Evolutionary conservation across 2,329 filamentous ascomycete species (phyloP), one percentile per base, ranked within the genome.

Genomic region (Exophiala lecanii-corni): DNA sequence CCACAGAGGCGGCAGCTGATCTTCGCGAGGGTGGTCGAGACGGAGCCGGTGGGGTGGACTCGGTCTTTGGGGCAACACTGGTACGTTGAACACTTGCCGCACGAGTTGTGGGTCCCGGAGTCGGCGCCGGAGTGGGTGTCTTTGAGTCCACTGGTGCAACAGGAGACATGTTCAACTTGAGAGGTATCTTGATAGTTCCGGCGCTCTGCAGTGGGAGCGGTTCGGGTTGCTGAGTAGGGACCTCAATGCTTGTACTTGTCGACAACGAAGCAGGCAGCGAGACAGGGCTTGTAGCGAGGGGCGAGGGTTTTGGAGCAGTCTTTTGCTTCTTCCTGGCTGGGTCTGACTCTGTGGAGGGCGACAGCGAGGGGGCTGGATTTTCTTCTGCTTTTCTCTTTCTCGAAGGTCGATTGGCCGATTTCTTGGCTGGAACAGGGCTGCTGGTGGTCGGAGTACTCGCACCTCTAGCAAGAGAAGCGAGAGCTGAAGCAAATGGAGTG

Each of bases 371-470:
- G 7, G 60, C 58, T 2, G 65, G 65, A 15, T 65, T 65, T 20
- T 70, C 62, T 36, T 79, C 76, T 30, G 73, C 65, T 56, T 80
- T 81, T 39, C 78, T 70, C 60, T 81, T 81, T 37, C 59, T 64
- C 28, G 62, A 56, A 18, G 57, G 53, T 45, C 59, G 61, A 35
- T 49, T 49, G 31, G 55, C 49, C 39, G 46, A 47, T 37, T 59
- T 60, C 43, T 58, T 54, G 34, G 50, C 54, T 19, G 50, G 43
- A 35, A 45, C 45, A 16, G 44, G 43, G 17, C 48, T 55, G 13
- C 37, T 50, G 12, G 39, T 23, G 43, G 56, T 51, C 33, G 54
- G 38, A 43, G 58, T 54, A 45, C 49, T 51, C 33, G 49, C 44
- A 43, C 48, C 45, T 47, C 52, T 54, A 38, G 50, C 60, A 42